Conservation (phyloP, 2,329 filamentous ascomycete species). For the Aaosphaeria arxii region DNA sequence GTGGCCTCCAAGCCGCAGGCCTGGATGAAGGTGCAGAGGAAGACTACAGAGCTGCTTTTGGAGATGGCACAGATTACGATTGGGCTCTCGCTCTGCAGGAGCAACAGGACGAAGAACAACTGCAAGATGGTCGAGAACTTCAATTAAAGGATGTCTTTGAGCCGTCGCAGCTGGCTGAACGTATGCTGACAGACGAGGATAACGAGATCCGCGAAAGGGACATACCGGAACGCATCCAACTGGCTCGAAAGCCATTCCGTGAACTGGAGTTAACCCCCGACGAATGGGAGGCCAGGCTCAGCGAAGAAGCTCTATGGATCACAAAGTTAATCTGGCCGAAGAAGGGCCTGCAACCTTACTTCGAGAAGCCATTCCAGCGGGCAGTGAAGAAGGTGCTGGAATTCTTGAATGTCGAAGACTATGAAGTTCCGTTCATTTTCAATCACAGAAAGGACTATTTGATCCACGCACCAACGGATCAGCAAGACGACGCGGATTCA, state of each 20-base stretch:
- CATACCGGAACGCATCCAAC: constrained; percentile 89
- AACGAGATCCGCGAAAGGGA: constrained; percentile 86
- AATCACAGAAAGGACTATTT: constrained; percentile 98
- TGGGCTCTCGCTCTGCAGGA: constrained; percentile 91
- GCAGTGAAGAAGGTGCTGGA: constrained; percentile 90
- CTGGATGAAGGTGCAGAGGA: constrained; percentile 90
- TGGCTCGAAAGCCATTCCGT: constrained; percentile 86
- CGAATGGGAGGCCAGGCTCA: constrained; percentile 60
- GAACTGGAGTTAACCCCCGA: constrained; percentile 76
- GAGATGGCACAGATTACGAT: constrained; percentile 91
- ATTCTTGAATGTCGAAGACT: constrained; percentile 91
- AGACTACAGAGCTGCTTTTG: constrained; percentile 95
- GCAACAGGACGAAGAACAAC: constrained; percentile 72
- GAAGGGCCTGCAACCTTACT: constrained; percentile 69
- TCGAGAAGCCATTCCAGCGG: constrained; percentile 79
- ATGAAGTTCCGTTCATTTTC: constrained; percentile 96
- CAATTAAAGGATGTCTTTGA: constrained; percentile 98
- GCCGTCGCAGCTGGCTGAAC: constrained; percentile 89
- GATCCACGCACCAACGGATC: constrained; percentile 73
- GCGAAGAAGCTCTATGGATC: constrained; percentile 90
- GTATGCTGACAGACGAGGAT: constrained; percentile 92
- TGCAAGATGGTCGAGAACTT: constrained; percentile 76
- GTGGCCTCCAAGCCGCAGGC: constrained; percentile 75
- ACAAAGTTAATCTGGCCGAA: constrained; percentile 85
- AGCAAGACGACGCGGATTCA: constrained; percentile 56